Evolutionary conservation across 78 protist genomes (phyloP), one percentile per base, ranked within the genome.

Genomic region (Emiliania huxleyi): DNA sequence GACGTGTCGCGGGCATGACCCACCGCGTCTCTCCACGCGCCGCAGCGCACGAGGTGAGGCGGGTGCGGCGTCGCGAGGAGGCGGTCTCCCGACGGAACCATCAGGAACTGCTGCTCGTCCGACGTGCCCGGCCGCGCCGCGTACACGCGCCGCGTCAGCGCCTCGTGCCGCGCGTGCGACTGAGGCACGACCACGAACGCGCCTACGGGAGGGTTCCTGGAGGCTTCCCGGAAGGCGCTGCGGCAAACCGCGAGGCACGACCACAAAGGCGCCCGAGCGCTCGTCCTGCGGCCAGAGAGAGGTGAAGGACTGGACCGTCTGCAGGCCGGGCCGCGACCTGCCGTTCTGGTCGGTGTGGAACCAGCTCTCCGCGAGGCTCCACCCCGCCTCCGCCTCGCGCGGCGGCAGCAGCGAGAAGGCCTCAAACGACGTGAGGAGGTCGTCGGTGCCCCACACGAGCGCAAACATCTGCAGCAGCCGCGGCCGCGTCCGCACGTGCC

Each of bases 311-410:
- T 75, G 85, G 33, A 75, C 46, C 21, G 85, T 75, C 85, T 40
- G 46, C 45, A 35, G 43, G 25, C 85, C 85, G 85, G 85, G 85
- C 33, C 85, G 26, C 1, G 25, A 11, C 15, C 0, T 33, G 44
- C 35, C 85, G n/a, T 75, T 75, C 85, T 75, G 85, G 85, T 75
- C 85, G 25, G 85, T 75, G n/a, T 75, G 85, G n/a, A 75, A 75
- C 85, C 85, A 75, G 35, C 35, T 6, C 85, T 75, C 85, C 18
- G 45, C 85, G 22, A 75, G 25, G 33, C 1, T 1, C 46, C 42
- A 19, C 15, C 33, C 33, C n/a, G n/a, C 5, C 46, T 37, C 45
- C 23, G 0, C 15, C n/a, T 19, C 45, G 26, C 0, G n/a, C 19
- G 85, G 85, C 26, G 85, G 85, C 25, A 75, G 0, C 46, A 75